Percentiles rank a stretch among this genome's conserved stretches.
phyloP scores from a whole-genome alignment of 176 grass and related monocot genomes.

The Luzula sylvatica region DNA sequence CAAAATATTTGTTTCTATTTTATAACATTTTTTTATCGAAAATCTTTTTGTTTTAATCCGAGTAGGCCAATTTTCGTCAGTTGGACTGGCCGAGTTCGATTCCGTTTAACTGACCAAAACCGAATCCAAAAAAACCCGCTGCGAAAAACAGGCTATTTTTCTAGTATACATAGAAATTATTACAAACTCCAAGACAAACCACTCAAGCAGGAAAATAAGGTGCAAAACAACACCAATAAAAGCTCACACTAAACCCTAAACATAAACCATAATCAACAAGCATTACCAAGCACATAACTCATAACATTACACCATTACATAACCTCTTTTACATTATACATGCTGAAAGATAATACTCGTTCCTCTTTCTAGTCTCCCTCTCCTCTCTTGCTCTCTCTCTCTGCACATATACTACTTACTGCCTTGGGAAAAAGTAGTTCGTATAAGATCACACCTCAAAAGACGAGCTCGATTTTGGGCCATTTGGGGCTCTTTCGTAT shows the following conservation, averaged over 20 bases:
- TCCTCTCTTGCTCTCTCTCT: constrained; percentile 5
- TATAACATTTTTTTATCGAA: too few relatives aligned
- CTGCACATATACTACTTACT: constrained; percentile 19
- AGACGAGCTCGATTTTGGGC: constrained; percentile 34
- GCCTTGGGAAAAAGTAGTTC: constrained; percentile 25
- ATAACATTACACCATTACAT: neutral
- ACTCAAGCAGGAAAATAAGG: neutral
- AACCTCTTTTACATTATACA: constrained; percentile 16
- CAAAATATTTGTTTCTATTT: too few relatives aligned
- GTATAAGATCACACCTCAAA: constrained; percentile 56
- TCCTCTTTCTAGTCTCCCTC: neutral
- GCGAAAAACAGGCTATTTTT: too few relatives aligned
- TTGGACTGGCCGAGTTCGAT: too few relatives aligned
- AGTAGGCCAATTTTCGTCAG: too few relatives aligned
- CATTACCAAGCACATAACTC: neutral
- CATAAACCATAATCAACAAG: neutral
- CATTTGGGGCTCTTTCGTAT: constrained; percentile 44
- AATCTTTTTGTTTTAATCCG: too few relatives aligned
- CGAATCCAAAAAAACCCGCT: too few relatives aligned
- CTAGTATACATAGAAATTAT: too few relatives aligned
- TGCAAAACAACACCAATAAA: neutral
- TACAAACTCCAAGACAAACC: neutral
- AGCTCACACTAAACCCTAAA: constrained; percentile 8
- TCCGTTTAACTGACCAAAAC: too few relatives aligned
- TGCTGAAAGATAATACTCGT: constrained; percentile 11